phyloP scores from a whole-genome alignment of 805 yeast genomes.

The Candida lessepsii region DNA sequence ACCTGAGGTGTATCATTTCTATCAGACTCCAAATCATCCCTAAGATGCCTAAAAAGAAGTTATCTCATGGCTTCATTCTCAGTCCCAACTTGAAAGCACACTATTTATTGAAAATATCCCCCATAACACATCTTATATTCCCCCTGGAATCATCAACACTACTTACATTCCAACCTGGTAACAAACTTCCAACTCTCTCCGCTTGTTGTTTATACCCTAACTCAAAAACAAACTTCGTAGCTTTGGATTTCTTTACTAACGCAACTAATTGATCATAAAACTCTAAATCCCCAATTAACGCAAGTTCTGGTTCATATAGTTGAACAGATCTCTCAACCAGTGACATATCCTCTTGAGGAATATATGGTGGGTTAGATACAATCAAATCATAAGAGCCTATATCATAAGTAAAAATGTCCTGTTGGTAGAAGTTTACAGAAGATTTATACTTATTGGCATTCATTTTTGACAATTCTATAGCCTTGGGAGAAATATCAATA shows the following conservation, averaged over 20 bases:
- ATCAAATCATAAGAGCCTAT: conserved; percentile 47
- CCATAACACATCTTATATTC: conserved; percentile 59
- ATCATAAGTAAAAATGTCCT: conserved; percentile 9
- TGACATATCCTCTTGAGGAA: conserved; percentile 48
- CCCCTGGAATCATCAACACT: conserved; percentile 49
- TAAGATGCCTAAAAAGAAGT: no score
- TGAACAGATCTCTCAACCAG: conserved; percentile 62
- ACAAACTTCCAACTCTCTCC: conserved; percentile 29
- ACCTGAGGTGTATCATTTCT: no score
- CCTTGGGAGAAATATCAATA: conserved; percentile 55
- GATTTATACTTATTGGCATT: conserved; percentile 31
- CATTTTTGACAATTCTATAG: conserved; percentile 48
- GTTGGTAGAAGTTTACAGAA: conserved; percentile 8
- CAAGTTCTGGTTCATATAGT: conserved; percentile 70
- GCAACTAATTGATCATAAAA: conserved; percentile 60
- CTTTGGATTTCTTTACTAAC: conserved; percentile 40
- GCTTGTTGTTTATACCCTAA: conserved; percentile 66
- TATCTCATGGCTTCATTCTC: no score
- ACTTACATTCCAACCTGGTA: conserved; percentile 51
- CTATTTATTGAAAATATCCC: conserved; percentile 23
- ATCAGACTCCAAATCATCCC: no score
- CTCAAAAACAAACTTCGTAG: conserved; percentile 71
- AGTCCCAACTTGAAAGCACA: neutral
- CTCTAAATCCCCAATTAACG: conserved; percentile 75
- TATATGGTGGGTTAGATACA: conserved; percentile 91